phyloP scores from a whole-genome alignment of 371 early-diverging fungal genomes.

The Chytridiales sp. region DNA sequence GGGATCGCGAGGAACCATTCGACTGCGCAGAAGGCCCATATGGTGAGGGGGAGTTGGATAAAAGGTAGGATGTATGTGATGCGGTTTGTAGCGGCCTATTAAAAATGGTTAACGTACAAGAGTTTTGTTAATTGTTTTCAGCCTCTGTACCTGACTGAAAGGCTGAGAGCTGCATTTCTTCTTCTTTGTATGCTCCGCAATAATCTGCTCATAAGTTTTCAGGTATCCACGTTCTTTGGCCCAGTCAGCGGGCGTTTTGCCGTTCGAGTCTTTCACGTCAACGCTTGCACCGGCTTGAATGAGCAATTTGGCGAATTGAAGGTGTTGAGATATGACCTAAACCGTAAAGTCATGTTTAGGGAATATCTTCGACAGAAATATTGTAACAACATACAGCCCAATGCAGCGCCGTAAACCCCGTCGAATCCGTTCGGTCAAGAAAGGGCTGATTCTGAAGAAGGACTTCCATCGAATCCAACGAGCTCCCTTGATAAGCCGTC shows the following conservation, averaged over 20 bases:
- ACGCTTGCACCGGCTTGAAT: constrained; percentile 36
- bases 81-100: constrained; percentile 57
- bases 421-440: constrained; percentile 65
- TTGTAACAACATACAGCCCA: constrained; percentile 61
- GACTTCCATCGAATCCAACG: constrained; percentile 60
- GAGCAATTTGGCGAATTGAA: constrained; percentile 40
- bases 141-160: constrained; percentile 18
- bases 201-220: constrained; percentile 14
- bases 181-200: constrained; percentile 11
- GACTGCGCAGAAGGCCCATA: constrained; percentile 59
- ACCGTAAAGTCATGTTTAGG: neutral
- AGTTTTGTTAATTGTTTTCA: neutral
- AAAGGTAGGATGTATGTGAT: constrained; percentile 74
- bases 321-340: constrained; percentile 44
- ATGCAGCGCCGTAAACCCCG: constrained; percentile 78
- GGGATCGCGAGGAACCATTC: constrained; percentile 81
- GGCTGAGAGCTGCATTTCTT: constrained; percentile 16
- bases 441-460: constrained; percentile 70
- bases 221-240: constrained; percentile 40
- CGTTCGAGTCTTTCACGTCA: constrained; percentile 44
- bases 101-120: neutral
- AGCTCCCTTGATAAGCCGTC: constrained; percentile 88
- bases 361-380: neutral
- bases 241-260: constrained; percentile 51
- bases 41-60: constrained; percentile 55